Evolutionary conservation across 371 early-diverging fungal species (phyloP).

Genomic region (Entomophthora muscae): DNA sequence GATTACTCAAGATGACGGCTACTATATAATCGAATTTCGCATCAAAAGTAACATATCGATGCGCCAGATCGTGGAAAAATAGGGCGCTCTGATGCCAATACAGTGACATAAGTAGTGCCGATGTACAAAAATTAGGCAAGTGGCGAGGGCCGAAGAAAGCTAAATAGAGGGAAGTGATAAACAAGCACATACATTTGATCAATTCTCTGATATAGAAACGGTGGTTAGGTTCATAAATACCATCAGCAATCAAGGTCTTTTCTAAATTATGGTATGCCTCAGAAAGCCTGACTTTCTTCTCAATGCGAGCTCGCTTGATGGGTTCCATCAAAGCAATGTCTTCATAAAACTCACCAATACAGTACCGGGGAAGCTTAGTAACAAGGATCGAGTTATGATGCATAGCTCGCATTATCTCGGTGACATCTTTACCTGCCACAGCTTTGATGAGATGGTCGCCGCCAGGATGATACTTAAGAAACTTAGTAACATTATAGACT

Average conservation of each 20-base stretch:
- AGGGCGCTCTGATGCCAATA: slow-evolving; percentile 92
- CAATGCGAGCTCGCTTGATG: slow-evolving; percentile 8
- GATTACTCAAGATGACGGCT: slow-evolving; percentile 63
- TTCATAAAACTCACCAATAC: slow-evolving; percentile 39
- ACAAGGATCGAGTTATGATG: slow-evolving; percentile 72
- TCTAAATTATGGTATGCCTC: slow-evolving; percentile 8
- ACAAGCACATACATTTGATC: slow-evolving; percentile 39
- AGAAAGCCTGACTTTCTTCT: slow-evolving; percentile 11
- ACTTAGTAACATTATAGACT: slow-evolving; percentile 74
- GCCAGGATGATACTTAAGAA: slow-evolving; percentile 75
- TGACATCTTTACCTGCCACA: slow-evolving; percentile 77
- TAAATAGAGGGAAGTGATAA: slow-evolving; percentile 38
- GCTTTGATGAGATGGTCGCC: slow-evolving; percentile 71
- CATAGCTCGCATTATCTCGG: slow-evolving; percentile 72
- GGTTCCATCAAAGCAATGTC: neutral
- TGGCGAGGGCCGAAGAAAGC: slow-evolving; percentile 34
- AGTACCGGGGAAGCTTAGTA: slow-evolving; percentile 50
- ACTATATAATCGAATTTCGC: slow-evolving; percentile 53
- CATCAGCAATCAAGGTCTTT: slow-evolving; percentile 17
- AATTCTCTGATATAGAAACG: slow-evolving; percentile 55
- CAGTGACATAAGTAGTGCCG: slow-evolving; percentile 36
- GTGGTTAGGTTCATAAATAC: slow-evolving; percentile 35
- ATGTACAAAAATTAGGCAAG: slow-evolving; percentile 26
- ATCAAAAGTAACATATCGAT: slow-evolving; percentile 72
- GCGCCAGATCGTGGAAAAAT: slow-evolving; percentile 87